Evolutionary conservation across 2,329 filamentous ascomycete species (phyloP).

Genomic region (Talaromyces rugulosus): DNA sequence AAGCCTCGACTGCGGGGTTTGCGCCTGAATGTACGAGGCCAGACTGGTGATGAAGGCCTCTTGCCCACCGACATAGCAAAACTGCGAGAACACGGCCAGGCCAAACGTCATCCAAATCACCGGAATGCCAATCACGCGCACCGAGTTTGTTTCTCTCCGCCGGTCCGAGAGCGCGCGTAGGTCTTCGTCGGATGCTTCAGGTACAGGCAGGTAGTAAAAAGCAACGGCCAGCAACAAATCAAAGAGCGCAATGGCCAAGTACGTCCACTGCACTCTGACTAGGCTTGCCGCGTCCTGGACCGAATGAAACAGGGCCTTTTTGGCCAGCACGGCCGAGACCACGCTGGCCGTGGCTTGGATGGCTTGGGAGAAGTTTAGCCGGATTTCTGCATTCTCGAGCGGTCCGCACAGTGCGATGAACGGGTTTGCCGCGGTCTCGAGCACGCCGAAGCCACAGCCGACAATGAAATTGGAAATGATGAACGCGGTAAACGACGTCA

Average conservation of each 20-base stretch:
- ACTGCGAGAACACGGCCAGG: constrained; percentile 52
- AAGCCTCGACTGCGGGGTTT: constrained; percentile 29
- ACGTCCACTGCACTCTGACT: constrained; percentile 62
- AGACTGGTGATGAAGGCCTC: constrained; percentile 53
- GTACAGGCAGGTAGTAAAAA: constrained; percentile 60
- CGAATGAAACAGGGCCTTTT: constrained; percentile 54
- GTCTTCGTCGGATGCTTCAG: constrained; percentile 59
- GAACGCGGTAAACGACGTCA: constrained; percentile 58
- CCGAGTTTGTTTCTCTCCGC: constrained; percentile 46
- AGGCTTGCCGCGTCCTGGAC: constrained; percentile 47
- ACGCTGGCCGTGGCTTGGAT: constrained; percentile 60
- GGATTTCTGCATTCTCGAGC: constrained; percentile 55
- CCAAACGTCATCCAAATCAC: constrained; percentile 55
- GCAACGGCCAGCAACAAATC: constrained; percentile 55
- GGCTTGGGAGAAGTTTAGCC: constrained; percentile 58
- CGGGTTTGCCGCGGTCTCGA: constrained; percentile 59
- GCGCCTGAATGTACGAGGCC: constrained; percentile 37
- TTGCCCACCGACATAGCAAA: constrained; percentile 59
- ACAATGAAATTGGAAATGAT: constrained; percentile 61
- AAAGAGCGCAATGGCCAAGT: constrained; percentile 60
- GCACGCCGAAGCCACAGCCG: constrained; percentile 55
- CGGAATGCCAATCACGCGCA: constrained; percentile 42
- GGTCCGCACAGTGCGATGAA: constrained; percentile 62
- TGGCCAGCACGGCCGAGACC: constrained; percentile 56
- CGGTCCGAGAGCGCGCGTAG: constrained; percentile 53